Percentiles rank a stretch among this genome's conserved stretches.
Evolutionary conservation across 371 early-diverging fungal genomes (phyloP).

Genomic region (Chytridium lagenaria): DNA sequence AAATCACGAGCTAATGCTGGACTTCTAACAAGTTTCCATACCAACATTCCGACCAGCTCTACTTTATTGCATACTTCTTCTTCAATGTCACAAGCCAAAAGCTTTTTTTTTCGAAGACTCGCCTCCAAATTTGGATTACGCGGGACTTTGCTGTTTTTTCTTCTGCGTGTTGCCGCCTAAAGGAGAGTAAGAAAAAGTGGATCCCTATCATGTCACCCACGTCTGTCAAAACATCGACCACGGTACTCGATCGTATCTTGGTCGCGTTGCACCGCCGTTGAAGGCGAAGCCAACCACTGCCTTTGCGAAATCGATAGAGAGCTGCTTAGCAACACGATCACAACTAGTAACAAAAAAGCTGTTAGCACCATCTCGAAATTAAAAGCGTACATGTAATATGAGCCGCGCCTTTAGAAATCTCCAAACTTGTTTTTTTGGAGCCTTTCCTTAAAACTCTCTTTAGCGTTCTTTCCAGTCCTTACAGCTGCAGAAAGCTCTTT

Average conservation of each 20-base stretch:
- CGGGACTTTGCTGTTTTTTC: no score
- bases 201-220: conserved; percentile 43
- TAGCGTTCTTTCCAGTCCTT: no score
- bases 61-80: no score
- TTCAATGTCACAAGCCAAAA: not conserved
- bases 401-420: conserved; percentile 76
- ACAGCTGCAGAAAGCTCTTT: conserved; percentile 67
- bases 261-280: conserved; percentile 66
- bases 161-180: not conserved
- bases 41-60: no score
- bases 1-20: conserved; percentile 60
- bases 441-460: conserved; percentile 62
- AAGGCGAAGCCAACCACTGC: conserved; percentile 87
- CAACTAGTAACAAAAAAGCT: conserved; percentile 56
- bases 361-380: not conserved
- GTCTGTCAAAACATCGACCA: conserved; percentile 66
- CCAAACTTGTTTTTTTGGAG: conserved; percentile 83
- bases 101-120: not conserved
- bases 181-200: not conserved
- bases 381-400: conserved; percentile 66
- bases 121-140: not conserved
- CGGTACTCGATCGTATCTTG: conserved; percentile 67
- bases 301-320: conserved; percentile 79
- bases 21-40: not conserved
- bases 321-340: conserved; percentile 66